phyloP scores from a whole-genome alignment of 192 early-diverging fungal species.

The Linnemannia zychae region DNA sequence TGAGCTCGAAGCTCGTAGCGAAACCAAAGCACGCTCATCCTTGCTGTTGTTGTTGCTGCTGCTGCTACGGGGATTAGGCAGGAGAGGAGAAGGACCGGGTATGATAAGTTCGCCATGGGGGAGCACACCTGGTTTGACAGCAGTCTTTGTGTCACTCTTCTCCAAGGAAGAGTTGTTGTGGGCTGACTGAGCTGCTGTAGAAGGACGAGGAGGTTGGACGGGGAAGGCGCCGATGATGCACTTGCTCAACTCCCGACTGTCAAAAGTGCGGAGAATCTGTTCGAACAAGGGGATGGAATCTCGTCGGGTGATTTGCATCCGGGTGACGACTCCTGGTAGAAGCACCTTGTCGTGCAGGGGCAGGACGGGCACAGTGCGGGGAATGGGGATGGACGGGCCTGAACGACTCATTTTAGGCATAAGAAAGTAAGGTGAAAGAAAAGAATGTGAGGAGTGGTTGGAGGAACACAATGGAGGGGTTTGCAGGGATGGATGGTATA shows the following conservation, averaged over 20 bases:
- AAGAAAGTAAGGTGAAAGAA: not conserved
- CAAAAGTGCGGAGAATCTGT: slow-evolving; percentile 57
- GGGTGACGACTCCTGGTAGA: slow-evolving; percentile 74
- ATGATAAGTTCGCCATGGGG: slow-evolving; percentile 11
- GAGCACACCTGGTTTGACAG: not conserved
- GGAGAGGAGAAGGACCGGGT: slow-evolving; percentile 9
- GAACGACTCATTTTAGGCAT: slow-evolving; percentile 34
- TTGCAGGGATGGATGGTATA: no score
- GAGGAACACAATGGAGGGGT: not conserved
- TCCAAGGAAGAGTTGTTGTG: no score
- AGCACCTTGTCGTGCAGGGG: slow-evolving; percentile 71
- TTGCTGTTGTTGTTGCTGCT: not conserved
- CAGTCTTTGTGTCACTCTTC: not conserved
- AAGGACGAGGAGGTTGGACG: slow-evolving; percentile 10
- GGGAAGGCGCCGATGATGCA: slow-evolving; percentile 62
- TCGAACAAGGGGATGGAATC: slow-evolving; percentile 69
- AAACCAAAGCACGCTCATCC: not conserved
- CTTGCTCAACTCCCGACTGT: slow-evolving; percentile 53
- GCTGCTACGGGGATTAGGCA: not conserved
- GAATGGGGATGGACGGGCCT: slow-evolving; percentile 47
- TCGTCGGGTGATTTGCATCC: slow-evolving; percentile 66
- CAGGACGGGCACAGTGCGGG: slow-evolving; percentile 60
- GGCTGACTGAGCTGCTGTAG: not conserved
- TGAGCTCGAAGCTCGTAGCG: not conserved
- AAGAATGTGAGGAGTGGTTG: not conserved